Conservation (phyloP, 2,329 filamentous ascomycete genomes). For the Cercospora nicotianae region DNA sequence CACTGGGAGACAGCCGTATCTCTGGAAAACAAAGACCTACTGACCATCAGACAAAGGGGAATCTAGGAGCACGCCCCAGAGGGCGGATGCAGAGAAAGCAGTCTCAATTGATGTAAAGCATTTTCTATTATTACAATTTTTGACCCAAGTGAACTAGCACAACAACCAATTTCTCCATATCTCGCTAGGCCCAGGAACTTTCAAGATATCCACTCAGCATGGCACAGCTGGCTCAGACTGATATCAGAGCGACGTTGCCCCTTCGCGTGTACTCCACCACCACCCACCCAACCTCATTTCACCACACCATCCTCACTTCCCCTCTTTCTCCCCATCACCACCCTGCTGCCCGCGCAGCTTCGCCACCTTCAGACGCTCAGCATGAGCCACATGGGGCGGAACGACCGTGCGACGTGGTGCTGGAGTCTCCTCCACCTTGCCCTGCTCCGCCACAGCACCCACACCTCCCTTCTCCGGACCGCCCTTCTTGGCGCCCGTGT, state of each 20-base stretch:
- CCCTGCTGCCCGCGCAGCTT: not conserved
- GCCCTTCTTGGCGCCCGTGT: not conserved
- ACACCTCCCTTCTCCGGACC: not conserved
- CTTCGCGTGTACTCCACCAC: not conserved
- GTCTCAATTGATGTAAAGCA: not conserved
- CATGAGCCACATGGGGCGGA: not conserved
- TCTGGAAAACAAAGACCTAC: not conserved
- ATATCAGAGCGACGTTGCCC: not conserved
- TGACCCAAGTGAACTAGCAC: not conserved
- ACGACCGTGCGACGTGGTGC: not conserved
- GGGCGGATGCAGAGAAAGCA: not conserved
- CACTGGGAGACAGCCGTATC: not conserved
- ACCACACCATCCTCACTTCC: not conserved
- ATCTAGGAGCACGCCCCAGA: not conserved
- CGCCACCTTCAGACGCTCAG: not conserved
- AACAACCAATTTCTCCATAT: not conserved
- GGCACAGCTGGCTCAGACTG: not conserved
- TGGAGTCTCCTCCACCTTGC: not conserved
- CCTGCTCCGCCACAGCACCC: not conserved
- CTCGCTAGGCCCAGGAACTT: not conserved
- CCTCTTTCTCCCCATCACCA: not conserved
- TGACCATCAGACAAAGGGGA: not conserved
- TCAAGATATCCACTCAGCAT: not conserved
- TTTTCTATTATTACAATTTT: not conserved
- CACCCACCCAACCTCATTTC: not conserved